These are phyloP conservation scores for Styphnolobium japonicum DNA, from an alignment of 306 rosid genomes.

Conservation along the genomic window DNA sequence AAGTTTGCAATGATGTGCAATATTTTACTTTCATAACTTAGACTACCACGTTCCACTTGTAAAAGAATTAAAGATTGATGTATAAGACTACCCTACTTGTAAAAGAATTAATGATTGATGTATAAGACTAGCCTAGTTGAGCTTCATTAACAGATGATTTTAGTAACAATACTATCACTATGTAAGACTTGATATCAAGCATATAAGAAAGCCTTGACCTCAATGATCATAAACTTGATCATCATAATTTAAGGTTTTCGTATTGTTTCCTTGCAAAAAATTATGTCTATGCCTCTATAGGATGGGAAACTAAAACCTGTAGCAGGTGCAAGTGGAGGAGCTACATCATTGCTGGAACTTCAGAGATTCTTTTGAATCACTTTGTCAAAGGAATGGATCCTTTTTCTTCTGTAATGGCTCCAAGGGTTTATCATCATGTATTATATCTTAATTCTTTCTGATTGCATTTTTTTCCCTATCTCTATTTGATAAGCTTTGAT, in stretches of 20 bases:
- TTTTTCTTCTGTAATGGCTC: constrained; percentile 63
- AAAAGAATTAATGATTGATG: background rate
- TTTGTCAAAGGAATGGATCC: constrained; percentile 76
- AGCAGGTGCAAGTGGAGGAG: constrained; percentile 85
- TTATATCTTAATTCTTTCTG: background rate
- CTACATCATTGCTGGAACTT: constrained; percentile 59
- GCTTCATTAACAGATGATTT: background rate
- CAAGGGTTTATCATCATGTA: constrained; percentile 84
- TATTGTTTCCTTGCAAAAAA: background rate
- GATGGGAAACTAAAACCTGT: constrained; percentile 63
- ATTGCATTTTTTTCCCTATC: background rate
- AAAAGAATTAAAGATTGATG: background rate
- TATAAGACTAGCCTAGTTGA: background rate
- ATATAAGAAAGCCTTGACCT: background rate
- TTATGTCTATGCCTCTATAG: constrained; percentile 34
- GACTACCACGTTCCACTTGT: background rate
- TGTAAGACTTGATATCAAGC: background rate
- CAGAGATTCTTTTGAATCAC: constrained; percentile 76
- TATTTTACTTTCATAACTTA: background rate
- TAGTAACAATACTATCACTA: background rate
- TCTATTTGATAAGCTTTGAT: background rate
- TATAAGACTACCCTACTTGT: background rate
- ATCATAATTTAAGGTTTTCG: background rate
- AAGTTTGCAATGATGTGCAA: constrained; percentile 36
- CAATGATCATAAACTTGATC: background rate